Evolutionary conservation across 441 rosid genomes (phyloP).

Genomic region (Adansonia gregorii): DNA sequence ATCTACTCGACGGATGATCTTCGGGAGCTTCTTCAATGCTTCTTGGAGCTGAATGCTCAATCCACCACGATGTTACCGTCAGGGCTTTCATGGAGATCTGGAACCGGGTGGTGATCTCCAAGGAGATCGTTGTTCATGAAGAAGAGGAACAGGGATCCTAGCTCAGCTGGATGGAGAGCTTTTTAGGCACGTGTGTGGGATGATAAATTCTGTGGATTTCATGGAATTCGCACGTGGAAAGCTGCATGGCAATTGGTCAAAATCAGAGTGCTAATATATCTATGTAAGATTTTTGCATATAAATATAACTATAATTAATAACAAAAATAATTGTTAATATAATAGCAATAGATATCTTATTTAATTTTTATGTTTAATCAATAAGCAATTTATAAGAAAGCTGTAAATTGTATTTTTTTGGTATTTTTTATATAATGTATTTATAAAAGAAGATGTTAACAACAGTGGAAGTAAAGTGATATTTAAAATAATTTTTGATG

Average conservation of each 20-base stretch:
- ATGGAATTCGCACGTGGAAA: conserved; percentile 20
- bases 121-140: conserved; percentile 10
- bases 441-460: too few relatives aligned
- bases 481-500: too few relatives aligned
- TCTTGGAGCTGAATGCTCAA: conserved; percentile 65
- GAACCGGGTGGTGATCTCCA: conserved; percentile 31
- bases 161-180: neutral
- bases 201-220: conserved; percentile 21
- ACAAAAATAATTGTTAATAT: too few relatives aligned
- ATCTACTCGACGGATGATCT: conserved; percentile 61
- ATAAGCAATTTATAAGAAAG: neutral
- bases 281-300: neutral
- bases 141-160: neutral
- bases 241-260: neutral
- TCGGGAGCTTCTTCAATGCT: conserved; percentile 67
- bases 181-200: conserved; percentile 15
- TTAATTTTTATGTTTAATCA: too few relatives aligned
- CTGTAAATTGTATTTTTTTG: neutral
- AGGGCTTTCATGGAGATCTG: conserved; percentile 69
- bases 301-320: neutral
- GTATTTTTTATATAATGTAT: neutral
- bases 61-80: conserved; percentile 55
- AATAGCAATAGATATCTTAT: neutral
- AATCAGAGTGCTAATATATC: neutral
- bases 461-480: too few relatives aligned